Conservation (phyloP, 2,329 filamentous ascomycete genomes). For the Verticillium alfalfae region DNA sequence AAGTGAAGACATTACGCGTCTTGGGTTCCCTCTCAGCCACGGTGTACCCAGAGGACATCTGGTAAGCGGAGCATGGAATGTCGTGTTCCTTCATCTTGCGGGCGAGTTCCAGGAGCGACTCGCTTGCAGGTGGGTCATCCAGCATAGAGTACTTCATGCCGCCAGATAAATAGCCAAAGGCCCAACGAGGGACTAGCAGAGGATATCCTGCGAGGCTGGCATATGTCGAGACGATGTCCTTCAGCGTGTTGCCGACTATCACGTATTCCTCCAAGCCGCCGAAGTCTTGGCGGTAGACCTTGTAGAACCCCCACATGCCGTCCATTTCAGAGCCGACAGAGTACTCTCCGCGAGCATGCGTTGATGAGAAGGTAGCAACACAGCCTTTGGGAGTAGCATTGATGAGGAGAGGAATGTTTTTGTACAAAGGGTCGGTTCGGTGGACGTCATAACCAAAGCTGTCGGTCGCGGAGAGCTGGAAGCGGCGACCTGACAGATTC, state of each 20-base stretch:
- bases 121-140: conserved; percentile 45
- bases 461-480: conserved; percentile 63
- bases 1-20: conserved; percentile 65
- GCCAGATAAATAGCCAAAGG: conserved; percentile 67
- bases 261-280: conserved; percentile 68
- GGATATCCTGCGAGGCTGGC: conserved; percentile 65
- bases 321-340: conserved; percentile 68
- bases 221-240: conserved; percentile 61
- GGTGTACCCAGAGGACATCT: conserved; percentile 70
- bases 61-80: conserved; percentile 66
- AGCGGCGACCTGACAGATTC: conserved; percentile 62
- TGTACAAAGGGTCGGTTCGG: conserved; percentile 67
- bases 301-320: conserved; percentile 70
- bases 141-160: conserved; percentile 51
- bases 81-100: conserved; percentile 56
- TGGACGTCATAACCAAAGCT: conserved; percentile 70
- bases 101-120: conserved; percentile 56
- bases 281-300: conserved; percentile 67
- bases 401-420: conserved; percentile 69
- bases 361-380: conserved; percentile 63
- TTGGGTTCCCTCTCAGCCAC: conserved; percentile 62
- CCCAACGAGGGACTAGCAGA: conserved; percentile 63
- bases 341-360: conserved; percentile 59
- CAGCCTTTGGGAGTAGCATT: conserved; percentile 60
- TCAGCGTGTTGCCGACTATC: conserved; percentile 59